Conservation (phyloP, 306 rosid species). For the Dryas alaskensis region DNA sequence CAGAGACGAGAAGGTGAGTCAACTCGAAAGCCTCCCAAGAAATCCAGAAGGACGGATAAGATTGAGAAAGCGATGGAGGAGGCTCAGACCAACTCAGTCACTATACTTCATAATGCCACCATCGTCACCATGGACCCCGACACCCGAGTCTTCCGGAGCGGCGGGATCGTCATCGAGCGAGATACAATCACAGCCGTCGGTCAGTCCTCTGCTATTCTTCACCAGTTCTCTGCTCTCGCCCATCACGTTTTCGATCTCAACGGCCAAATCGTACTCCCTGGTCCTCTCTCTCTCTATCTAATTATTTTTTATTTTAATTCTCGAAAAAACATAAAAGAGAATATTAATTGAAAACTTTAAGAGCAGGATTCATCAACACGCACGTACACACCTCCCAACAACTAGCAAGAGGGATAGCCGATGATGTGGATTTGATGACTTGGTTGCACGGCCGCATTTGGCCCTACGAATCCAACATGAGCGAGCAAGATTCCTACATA, state of each 20-base stretch:
- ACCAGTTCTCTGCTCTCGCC: constrained; percentile 40
- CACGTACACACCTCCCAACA: constrained; percentile 89
- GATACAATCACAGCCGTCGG: constrained; percentile 60
- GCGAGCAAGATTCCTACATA: constrained; percentile 65
- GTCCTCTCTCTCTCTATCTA: constrained; percentile 22
- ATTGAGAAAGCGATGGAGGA: background rate
- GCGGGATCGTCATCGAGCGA: constrained; percentile 54
- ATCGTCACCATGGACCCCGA: constrained; percentile 71
- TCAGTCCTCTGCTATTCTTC: constrained; percentile 49
- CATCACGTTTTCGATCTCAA: constrained; percentile 45
- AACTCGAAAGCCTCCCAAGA: too few species aligned
- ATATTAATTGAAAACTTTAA: background rate
- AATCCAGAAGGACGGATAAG: background rate
- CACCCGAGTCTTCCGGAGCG: constrained; percentile 55
- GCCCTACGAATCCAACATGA: constrained; percentile 91
- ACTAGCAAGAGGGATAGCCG: constrained; percentile 81
- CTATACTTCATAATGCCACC: constrained; percentile 49
- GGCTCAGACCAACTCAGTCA: constrained; percentile 22
- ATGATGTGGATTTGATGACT: constrained; percentile 83
- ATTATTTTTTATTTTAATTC: background rate
- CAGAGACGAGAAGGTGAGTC: too few species aligned
- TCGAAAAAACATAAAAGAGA: background rate
- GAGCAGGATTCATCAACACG: constrained; percentile 64
- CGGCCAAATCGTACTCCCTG: constrained; percentile 71
- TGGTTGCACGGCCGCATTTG: constrained; percentile 86